Base-by-base conservation (phyloP, 2,329 filamentous ascomycete species). In the Karstenula rhodostoma region DNA sequence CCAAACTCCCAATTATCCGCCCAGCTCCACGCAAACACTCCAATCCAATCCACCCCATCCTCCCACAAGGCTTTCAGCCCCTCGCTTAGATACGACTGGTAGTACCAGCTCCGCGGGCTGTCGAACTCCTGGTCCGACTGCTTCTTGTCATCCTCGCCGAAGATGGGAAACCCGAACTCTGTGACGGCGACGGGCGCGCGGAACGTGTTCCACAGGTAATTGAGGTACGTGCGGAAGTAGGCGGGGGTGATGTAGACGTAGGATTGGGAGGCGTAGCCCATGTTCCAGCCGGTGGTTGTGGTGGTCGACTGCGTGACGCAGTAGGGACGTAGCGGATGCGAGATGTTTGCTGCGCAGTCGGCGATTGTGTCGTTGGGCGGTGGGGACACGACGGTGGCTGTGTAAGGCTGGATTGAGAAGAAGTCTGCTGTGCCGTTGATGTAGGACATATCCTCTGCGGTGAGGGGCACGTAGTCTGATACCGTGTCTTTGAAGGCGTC, bases 191-290 rank as follows among this genome's bases (percentile, higher is more conserved):
- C 76, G 0, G 84, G 83, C 0, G 73, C 70, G 33, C 75, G 80
- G 78, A 83, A 89, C 0, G 84, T 87, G 71, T 87, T 87, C 79
- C 83, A 86, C 2, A 89, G 74, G 67, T 88, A 89, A 64, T 79
- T 82, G 4, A 87, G 77, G 62, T 85, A 84, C 56, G 78, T 80
- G 55, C 85, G 81, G n/a, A 89, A 80, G 64, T 86, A 88, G 2
- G 79, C 80, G 0, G 86, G 87, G 0, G 87, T 84, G 35, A 84
- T 83, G 73, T 88, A 87, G n/a, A 85, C 82, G 67, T 87, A 86
- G 2, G 79, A 79, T 35, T 85, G 77, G 2, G 84, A 86, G 13
- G 80, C 78, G 62, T 87, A 86, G 22, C 86, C 86, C 51, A 88
- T 84, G 64, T 84, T 78, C 86, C 86, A 89, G 2, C 85, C 85